Evolutionary conservation across 2,329 filamentous ascomycete genomes (phyloP), one percentile per base, ranked within the genome.

Genomic region (Aspergillus pseudotamarii): DNA sequence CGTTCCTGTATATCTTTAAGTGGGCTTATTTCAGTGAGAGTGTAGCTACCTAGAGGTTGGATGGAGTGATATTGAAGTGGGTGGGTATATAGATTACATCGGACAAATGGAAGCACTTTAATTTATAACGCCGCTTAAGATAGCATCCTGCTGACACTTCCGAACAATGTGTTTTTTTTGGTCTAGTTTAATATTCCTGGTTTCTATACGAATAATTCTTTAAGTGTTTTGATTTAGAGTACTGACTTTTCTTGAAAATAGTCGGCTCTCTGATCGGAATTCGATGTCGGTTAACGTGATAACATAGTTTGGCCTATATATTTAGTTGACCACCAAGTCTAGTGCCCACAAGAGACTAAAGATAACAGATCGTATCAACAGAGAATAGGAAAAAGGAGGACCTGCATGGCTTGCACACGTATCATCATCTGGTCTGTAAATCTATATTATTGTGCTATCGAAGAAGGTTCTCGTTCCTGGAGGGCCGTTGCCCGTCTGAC

Each of bases 381-480:
- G 21, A 4, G 45, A 50, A 16, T 4, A 10, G 11, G 3, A 30
- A 19, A 50, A 19, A 30, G 12, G 6, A 30, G 4, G 21, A 4
- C 9, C 19, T 36, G 28, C 30, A 9, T 16, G 30, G 19, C 1
- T 12, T 12, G 28, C n/a, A 36, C 2, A 8, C n/a, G 14, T 3
- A 3, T 41, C 19, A n/a, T 41, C 6, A 10, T 41, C 2, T 9
- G 16, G 3, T 41, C 19, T 41, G 8, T 14, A 14, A 9, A 50
- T 19, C 46, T 58, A 65, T 30, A 48, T 62, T 6, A 64, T 58
- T 19, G 54, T 61, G 16, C 59, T 65, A 28, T 62, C 48, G 51
- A 66, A 66, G n/a, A 61, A 62, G 6, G 64, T 62, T 23, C 34
- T 53, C 34, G 58, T 58, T n/a, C 46, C 62, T 11, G 58, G 38